Conservation (phyloP, 495 filamentous ascomycete genomes). For the Platismatia glauca region DNA sequence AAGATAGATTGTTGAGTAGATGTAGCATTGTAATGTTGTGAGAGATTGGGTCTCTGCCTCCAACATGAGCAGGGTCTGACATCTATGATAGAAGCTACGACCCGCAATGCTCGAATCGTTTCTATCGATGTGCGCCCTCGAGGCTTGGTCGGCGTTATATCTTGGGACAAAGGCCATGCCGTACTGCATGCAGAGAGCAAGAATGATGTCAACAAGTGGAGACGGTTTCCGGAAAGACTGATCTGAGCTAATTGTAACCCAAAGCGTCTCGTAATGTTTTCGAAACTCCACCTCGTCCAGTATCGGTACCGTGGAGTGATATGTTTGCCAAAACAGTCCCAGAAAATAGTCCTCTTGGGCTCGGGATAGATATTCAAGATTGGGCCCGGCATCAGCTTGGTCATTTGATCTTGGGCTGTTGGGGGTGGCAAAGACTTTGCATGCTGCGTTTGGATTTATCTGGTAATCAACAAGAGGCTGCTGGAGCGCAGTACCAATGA, state of each 20-base stretch:
- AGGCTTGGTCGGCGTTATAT: neutral
- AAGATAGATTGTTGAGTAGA: conserved; percentile 39
- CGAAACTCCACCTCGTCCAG: conserved; percentile 42
- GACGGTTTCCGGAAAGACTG: conserved; percentile 34
- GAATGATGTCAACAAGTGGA: conserved; percentile 45
- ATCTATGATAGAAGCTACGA: conserved; percentile 38
- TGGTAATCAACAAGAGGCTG: conserved; percentile 23
- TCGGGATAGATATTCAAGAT: conserved; percentile 19
- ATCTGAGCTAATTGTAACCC: conserved; percentile 26
- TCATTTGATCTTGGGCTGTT: neutral
- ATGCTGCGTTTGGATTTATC: conserved; percentile 19
- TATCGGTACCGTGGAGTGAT: conserved; percentile 32
- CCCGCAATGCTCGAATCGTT: conserved; percentile 39
- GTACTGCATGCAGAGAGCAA: conserved; percentile 49
- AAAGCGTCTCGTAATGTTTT: conserved; percentile 41
- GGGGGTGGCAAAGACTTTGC: conserved; percentile 14
- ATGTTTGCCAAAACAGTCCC: conserved; percentile 41
- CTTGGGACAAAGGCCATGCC: conserved; percentile 29
- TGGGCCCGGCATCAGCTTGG: conserved; percentile 10
- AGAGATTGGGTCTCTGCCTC: conserved; percentile 44
- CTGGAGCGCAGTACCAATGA: conserved; percentile 28
- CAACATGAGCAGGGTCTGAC: conserved; percentile 35
- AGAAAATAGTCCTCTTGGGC: conserved; percentile 44
- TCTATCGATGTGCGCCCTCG: conserved; percentile 15
- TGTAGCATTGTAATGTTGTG: conserved; percentile 43